phyloP scores from a whole-genome alignment of 768 basidiomycete species.

The Lanmaoa rubissima region DNA sequence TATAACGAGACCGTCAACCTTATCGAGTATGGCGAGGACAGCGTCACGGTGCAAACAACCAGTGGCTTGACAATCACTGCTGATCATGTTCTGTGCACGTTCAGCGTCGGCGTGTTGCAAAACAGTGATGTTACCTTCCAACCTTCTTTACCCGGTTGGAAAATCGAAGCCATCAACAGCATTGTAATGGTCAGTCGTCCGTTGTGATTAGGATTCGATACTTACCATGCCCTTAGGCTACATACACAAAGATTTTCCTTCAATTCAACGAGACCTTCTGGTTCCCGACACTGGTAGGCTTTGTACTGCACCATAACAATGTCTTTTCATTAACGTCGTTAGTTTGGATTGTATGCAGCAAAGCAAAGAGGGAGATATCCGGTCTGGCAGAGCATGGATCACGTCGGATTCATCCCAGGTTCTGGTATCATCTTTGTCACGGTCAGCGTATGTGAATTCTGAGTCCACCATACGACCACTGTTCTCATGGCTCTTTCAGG shows the following conservation, averaged over 20 bases:
- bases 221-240: slow-evolving; percentile 34
- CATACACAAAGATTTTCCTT: slow-evolving; percentile 68
- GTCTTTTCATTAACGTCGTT: background rate
- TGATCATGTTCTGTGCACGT: slow-evolving; percentile 63
- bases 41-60: slow-evolving; percentile 47
- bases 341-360: slow-evolving; percentile 55
- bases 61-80: slow-evolving; percentile 45
- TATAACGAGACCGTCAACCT: slow-evolving; percentile 50
- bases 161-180: slow-evolving; percentile 60
- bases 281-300: slow-evolving; percentile 44
- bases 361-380: slow-evolving; percentile 57
- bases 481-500: slow-evolving; percentile 34
- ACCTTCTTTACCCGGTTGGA: slow-evolving; percentile 57
- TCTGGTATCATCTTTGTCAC: slow-evolving; percentile 45
- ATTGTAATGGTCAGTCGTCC: slow-evolving; percentile 50
- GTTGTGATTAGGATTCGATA: background rate
- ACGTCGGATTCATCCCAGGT: slow-evolving; percentile 54
- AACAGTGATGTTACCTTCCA: slow-evolving; percentile 56
- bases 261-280: slow-evolving; percentile 62
- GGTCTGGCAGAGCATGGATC: slow-evolving; percentile 66
- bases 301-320: background rate
- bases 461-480: background rate
- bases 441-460: slow-evolving; percentile 18
- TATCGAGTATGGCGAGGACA: slow-evolving; percentile 44
- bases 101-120: slow-evolving; percentile 70